phyloP scores from a whole-genome alignment of 306 rosid species.

The Herpetospermum pedunculosum region DNA sequence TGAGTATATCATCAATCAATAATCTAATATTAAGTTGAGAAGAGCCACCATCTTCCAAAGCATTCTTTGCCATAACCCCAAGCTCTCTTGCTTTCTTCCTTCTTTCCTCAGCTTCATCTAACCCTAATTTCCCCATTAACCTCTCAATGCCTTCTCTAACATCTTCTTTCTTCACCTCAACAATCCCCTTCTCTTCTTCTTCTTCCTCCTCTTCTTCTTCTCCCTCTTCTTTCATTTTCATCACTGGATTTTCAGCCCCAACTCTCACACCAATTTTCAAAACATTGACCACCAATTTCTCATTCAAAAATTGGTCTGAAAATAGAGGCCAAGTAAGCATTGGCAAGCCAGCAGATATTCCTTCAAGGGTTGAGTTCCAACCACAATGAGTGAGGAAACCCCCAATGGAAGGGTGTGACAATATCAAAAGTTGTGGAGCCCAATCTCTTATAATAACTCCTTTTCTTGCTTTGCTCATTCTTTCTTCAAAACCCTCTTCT shows the following conservation, averaged over 20 bases:
- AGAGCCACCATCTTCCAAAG: slow-evolving; percentile 36
- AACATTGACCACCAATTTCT: slow-evolving; percentile 7
- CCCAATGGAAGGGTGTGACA: slow-evolving; percentile 38
- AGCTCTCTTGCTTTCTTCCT: slow-evolving; percentile 22
- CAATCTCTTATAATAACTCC: slow-evolving; percentile 38
- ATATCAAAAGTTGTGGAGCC: slow-evolving; percentile 42
- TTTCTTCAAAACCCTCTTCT: slow-evolving; percentile 38
- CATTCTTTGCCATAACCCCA: slow-evolving; percentile 24
- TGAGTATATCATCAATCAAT: slow-evolving; percentile 23
- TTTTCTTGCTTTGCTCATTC: slow-evolving; percentile 14
- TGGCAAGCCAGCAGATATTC: slow-evolving; percentile 37
- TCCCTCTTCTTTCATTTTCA: not conserved
- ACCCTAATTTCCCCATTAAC: slow-evolving; percentile 29
- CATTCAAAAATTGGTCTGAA: slow-evolving; percentile 35
- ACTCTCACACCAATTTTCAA: slow-evolving; percentile 2
- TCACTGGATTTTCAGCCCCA: slow-evolving; percentile 20
- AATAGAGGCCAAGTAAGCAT: slow-evolving; percentile 57
- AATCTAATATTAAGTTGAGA: slow-evolving; percentile 23
- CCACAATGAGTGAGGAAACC: slow-evolving; percentile 56
- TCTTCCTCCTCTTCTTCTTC: slow-evolving; percentile 7
- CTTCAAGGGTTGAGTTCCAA: slow-evolving; percentile 48
- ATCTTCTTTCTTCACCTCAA: slow-evolving; percentile 20
- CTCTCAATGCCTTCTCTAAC: slow-evolving; percentile 27
- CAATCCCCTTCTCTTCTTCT: slow-evolving; percentile 21
- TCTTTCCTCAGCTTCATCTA: slow-evolving; percentile 25